A percentile compares a stretch with the other conserved stretches of the same genome.
Conservation (phyloP, 768 basidiomycete genomes). For the Asterophora lycoperdoides region DNA sequence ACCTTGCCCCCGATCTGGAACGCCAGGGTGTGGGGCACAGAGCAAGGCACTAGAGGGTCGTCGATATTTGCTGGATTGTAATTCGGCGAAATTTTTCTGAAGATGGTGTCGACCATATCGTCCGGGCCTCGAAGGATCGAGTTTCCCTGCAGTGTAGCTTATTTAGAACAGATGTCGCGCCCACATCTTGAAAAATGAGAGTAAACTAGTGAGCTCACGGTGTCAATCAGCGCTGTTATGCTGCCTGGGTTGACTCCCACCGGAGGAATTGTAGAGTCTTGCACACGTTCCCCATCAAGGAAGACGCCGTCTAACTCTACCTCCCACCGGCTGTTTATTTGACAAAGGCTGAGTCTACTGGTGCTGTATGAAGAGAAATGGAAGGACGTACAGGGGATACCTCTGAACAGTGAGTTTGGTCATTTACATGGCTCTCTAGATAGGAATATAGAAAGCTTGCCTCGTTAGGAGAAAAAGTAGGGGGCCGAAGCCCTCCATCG, state of each 20-base stretch:
- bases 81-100: conserved; percentile 32
- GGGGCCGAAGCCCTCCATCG: conserved; percentile 54
- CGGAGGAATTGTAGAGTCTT: conserved; percentile 47
- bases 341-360: background rate
- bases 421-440: background rate
- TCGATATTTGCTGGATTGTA: conserved; percentile 23
- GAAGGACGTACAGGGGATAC: conserved; percentile 33
- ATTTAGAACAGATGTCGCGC: background rate
- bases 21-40: conserved; percentile 47
- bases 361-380: background rate
- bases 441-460: conserved; percentile 26
- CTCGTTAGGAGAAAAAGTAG: conserved; percentile 55
- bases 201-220: conserved; percentile 32
- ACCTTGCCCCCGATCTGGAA: conserved; percentile 64
- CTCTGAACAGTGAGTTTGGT: conserved; percentile 16
- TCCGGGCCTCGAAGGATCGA: conserved; percentile 66
- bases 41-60: conserved; percentile 42
- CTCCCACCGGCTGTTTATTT: conserved; percentile 49
- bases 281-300: conserved; percentile 52
- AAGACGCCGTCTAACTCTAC: conserved; percentile 62
- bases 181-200: background rate
- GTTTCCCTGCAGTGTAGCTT: conserved; percentile 47
- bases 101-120: conserved; percentile 56
- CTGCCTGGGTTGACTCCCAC: conserved; percentile 27
- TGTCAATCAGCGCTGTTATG: conserved; percentile 62